These are phyloP conservation scores for Candida piceae DNA, from an alignment of 805 yeast genomes.

Conservation along the genomic window DNA sequence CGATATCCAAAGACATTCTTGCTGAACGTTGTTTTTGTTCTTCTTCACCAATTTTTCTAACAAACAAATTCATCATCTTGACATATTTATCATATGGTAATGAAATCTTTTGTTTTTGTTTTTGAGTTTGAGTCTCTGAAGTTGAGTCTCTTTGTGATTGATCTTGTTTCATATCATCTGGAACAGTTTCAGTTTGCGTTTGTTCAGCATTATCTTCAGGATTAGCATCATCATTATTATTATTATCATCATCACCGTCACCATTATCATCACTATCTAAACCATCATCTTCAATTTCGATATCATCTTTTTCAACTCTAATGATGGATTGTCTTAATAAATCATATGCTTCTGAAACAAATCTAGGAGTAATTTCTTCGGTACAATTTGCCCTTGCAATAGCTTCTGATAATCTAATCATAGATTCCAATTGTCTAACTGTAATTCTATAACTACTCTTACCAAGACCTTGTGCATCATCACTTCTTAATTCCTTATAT, in stretches of 20 bases:
- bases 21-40: constrained; percentile 33
- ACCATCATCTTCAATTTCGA: constrained; percentile 73
- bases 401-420: constrained; percentile 91
- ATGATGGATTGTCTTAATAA: constrained; percentile 86
- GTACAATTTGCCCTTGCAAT: constrained; percentile 96
- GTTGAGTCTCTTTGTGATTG: no score
- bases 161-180: no score
- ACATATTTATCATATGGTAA: constrained; percentile 85
- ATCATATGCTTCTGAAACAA: constrained; percentile 92
- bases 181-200: constrained; percentile 8
- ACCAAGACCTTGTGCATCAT: constrained; percentile 86
- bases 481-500: constrained; percentile 80
- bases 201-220: background rate
- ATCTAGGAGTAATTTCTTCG: constrained; percentile 73
- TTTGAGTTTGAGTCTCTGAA: constrained; percentile 5
- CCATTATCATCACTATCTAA: constrained; percentile 23
- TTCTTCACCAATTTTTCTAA: constrained; percentile 40
- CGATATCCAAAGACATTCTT: constrained; percentile 43
- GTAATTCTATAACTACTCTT: constrained; percentile 90
- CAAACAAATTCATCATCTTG: constrained; percentile 74
- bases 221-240: constrained; percentile 14
- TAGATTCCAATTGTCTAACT: constrained; percentile 91
- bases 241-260: constrained; percentile 33
- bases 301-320: constrained; percentile 89
- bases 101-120: constrained; percentile 34